Conservation (phyloP, 2,329 filamentous ascomycete species). For the Alternaria burnsii region DNA sequence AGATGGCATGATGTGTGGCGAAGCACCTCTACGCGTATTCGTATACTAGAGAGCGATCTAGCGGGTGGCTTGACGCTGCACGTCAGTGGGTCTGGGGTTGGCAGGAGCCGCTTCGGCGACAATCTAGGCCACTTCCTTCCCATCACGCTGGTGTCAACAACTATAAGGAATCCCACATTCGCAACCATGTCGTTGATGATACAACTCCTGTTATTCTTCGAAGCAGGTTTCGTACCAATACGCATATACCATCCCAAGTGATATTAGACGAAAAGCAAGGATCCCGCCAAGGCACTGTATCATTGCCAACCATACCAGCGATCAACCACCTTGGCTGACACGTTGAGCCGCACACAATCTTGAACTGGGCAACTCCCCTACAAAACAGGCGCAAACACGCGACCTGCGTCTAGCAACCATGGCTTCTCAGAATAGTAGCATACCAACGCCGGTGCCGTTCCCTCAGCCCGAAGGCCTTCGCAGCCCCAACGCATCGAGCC, state of each 20-base stretch:
- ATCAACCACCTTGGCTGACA: constrained; percentile 24
- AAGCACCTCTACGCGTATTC: constrained; percentile 10
- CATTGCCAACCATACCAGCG: constrained; percentile 18
- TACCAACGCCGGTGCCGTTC: constrained; percentile 40
- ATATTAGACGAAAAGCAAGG: constrained; percentile 19
- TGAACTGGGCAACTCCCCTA: constrained; percentile 2
- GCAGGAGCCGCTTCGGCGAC: constrained; percentile 6
- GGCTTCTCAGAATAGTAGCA: constrained; percentile 29
- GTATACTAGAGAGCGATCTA: constrained; percentile 1
- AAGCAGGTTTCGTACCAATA: constrained; percentile 12
- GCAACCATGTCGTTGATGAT: constrained; percentile 11
- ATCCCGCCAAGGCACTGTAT: constrained; percentile 24
- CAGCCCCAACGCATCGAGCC: constrained; percentile 17
- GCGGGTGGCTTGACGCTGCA: constrained; percentile 13
- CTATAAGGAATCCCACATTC: constrained; percentile 7
- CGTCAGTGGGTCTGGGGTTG: constrained; percentile 18
- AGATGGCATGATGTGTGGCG: background rate
- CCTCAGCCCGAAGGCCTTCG: constrained; percentile 31
- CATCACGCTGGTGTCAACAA: constrained; percentile 6
- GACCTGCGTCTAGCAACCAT: constrained; percentile 20
- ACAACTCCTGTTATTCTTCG: background rate
- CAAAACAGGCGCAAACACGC: constrained; percentile 8
- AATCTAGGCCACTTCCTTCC: constrained; percentile 13
- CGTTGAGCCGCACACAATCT: constrained; percentile 13
- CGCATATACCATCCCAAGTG: constrained; percentile 9